Percentiles rank a stretch among this genome's conserved stretches.
Evolutionary conservation across 192 early-diverging fungal species (phyloP).

Genomic region (Linnemannia hyalina): DNA sequence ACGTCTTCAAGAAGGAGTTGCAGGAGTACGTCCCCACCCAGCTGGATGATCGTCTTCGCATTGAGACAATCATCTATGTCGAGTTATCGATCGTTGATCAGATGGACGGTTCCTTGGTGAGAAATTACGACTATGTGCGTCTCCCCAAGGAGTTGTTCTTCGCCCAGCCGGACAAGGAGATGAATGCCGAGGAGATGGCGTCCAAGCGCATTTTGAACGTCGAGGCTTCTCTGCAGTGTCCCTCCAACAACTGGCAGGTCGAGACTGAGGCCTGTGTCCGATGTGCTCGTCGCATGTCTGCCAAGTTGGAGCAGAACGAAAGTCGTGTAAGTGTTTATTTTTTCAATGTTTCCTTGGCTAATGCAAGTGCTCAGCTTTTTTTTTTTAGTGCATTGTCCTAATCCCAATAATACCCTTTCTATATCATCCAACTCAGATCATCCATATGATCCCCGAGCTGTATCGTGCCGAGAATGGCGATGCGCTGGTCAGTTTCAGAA

Average conservation of each 20-base stretch:
- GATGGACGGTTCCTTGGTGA: conserved; percentile 16
- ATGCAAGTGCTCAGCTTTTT: background rate
- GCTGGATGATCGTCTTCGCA: conserved; percentile 47
- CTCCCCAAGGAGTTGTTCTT: conserved; percentile 41
- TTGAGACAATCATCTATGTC: conserved; percentile 53
- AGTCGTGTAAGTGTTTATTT: conserved; percentile 35
- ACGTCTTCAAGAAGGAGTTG: conserved; percentile 52
- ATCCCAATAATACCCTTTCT: background rate
- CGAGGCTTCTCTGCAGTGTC: conserved; percentile 23
- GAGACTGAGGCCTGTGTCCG: conserved; percentile 48
- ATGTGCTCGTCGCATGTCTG: conserved; percentile 50
- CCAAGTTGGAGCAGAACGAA: conserved; percentile 45
- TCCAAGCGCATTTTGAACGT: conserved; percentile 40
- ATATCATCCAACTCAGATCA: conserved; percentile 15
- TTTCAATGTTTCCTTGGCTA: background rate
- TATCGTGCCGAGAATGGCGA: conserved; percentile 45
- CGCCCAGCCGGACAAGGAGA: conserved; percentile 40
- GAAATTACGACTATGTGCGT: conserved; percentile 37
- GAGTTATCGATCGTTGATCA: conserved; percentile 44
- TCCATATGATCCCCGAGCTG: conserved; percentile 44
- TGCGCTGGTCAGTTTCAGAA: conserved; percentile 41
- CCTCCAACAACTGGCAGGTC: conserved; percentile 40
- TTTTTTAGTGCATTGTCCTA: background rate
- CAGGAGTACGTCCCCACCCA: conserved; percentile 53
- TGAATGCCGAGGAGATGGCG: conserved; percentile 36